A percentile compares a stretch with the other conserved stretches of the same genome.
phyloP scores from a whole-genome alignment of 306 rosid species.

The Trifolium fragiferum region DNA sequence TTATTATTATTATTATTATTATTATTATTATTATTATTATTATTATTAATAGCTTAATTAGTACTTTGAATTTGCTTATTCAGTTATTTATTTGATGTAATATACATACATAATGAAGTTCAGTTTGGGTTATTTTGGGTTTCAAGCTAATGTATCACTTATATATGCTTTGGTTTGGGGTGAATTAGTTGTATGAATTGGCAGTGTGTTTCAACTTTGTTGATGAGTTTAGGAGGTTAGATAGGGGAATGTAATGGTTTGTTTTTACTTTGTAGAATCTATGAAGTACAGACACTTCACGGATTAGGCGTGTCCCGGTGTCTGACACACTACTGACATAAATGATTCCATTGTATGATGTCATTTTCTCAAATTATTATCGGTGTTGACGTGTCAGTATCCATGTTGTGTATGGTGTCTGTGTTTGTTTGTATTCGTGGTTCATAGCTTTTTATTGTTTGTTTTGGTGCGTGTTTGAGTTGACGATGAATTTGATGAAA shows the following conservation, averaged over 20 bases:
- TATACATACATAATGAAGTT: background rate
- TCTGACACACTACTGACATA: background rate
- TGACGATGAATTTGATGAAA: background rate
- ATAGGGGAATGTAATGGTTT: background rate
- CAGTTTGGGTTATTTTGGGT: slow-evolving; percentile 16
- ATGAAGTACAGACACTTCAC: background rate
- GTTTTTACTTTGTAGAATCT: background rate
- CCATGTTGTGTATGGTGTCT: background rate
- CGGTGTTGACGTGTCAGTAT: no score
- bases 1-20: background rate
- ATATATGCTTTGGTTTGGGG: slow-evolving; percentile 18
- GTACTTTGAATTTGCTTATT: background rate
- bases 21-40: background rate
- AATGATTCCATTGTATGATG: no score
- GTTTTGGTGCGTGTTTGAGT: background rate
- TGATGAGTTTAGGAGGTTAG: slow-evolving; percentile 15
- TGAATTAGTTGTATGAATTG: slow-evolving; percentile 30
- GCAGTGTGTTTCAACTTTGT: slow-evolving; percentile 5
- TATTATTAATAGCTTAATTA: background rate
- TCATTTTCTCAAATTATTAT: no score
- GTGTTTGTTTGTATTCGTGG: background rate
- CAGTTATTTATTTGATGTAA: background rate
- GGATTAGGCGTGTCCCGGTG: no score
- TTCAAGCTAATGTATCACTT: background rate
- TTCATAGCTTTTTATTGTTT: background rate